Conservation (phyloP, 2,329 filamentous ascomycete genomes). For the Dactylonectria estremocensis region DNA sequence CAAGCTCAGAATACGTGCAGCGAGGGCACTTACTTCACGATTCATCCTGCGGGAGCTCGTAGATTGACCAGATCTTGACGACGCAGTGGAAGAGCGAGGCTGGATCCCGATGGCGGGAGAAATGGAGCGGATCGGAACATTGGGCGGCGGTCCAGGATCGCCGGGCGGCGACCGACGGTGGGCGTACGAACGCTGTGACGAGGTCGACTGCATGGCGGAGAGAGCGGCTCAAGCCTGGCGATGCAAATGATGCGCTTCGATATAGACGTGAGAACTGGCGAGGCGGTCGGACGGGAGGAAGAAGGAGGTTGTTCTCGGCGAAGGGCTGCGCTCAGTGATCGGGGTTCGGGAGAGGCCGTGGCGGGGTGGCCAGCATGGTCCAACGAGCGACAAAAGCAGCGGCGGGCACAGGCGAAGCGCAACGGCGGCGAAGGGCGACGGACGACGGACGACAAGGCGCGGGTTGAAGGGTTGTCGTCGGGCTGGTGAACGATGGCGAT, state of each 20-base stretch:
- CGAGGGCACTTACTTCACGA: slow-evolving; percentile 52
- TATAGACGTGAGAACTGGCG: slow-evolving; percentile 22
- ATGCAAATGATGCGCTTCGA: slow-evolving; percentile 20
- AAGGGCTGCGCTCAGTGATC: slow-evolving; percentile 40
- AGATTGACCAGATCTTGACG: slow-evolving; percentile 72
- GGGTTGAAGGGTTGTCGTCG: slow-evolving; percentile 21
- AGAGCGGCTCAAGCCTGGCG: slow-evolving; percentile 17
- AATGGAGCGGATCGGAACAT: slow-evolving; percentile 70
- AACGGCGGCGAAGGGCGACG: slow-evolving; percentile 28
- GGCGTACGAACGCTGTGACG: slow-evolving; percentile 65
- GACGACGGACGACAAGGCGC: slow-evolving; percentile 9
- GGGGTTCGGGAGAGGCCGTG: slow-evolving; percentile 42
- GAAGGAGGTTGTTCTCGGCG: slow-evolving; percentile 31
- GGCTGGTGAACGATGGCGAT: slow-evolving; percentile 19
- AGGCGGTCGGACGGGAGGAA: slow-evolving; percentile 11
- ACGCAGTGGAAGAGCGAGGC: slow-evolving; percentile 76
- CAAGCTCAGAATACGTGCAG: slow-evolving; percentile 7
- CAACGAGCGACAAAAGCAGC: slow-evolving; percentile 41
- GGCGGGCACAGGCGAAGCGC: slow-evolving; percentile 11
- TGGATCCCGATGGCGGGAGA: slow-evolving; percentile 74
- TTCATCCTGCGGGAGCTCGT: slow-evolving; percentile 51
- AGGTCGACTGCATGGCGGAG: slow-evolving; percentile 42
- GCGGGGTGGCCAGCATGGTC: slow-evolving; percentile 49
- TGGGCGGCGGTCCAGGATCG: slow-evolving; percentile 72
- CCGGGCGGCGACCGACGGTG: slow-evolving; percentile 76